Evolutionary conservation across 2,329 filamentous ascomycete species (phyloP), one percentile per base, ranked within the genome.

Genomic region (Drechmeria coniospora): DNA sequence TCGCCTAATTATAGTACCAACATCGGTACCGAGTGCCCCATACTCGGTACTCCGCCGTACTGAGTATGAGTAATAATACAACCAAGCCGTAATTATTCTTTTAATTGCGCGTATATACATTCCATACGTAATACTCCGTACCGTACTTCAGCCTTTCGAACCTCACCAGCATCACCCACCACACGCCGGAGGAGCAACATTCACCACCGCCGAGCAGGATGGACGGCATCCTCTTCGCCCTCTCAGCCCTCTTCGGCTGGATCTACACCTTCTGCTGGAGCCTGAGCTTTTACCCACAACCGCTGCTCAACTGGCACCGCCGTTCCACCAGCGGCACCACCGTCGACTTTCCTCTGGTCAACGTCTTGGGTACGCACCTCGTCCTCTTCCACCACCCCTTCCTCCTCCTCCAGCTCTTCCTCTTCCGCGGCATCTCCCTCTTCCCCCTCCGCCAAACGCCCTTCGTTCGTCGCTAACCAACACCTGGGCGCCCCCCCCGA

Each of bases 271-370:
- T 74, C 26, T 73, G 68, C 52, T 90, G 87, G 87, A 87, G 80
- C 9, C 57, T 76, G 11, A 92, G 83, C 11, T 95, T 94, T 58
- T 95, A 95, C 51, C 86, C 87, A 2, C 90, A 95, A 49, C 73
- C 79, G 6, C 56, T 92, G 34, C 67, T 83, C 36, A 95, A 94
- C 62, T 77, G 65, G 50, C 62, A 61, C 17, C 76, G 83, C 29
- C 70, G 71, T 32, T 79, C 81, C 7, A 94, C 86, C 4, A 66
- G 71, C 13, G 90, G 90, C 22, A 75, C 87, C 4, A 81, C 83
- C 1, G 76, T 92, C 38, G 86, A 94, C 51, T 94, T 92, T 45
- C 83, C 83, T 12, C 64, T 79, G 12, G 63, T 83, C 41, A 90
- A 90, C 53, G 54, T 59, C 15, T 44, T 76, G 4, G 72, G 68